Conservation (phyloP, 441 rosid genomes). For the Aquilaria agallochum region DNA sequence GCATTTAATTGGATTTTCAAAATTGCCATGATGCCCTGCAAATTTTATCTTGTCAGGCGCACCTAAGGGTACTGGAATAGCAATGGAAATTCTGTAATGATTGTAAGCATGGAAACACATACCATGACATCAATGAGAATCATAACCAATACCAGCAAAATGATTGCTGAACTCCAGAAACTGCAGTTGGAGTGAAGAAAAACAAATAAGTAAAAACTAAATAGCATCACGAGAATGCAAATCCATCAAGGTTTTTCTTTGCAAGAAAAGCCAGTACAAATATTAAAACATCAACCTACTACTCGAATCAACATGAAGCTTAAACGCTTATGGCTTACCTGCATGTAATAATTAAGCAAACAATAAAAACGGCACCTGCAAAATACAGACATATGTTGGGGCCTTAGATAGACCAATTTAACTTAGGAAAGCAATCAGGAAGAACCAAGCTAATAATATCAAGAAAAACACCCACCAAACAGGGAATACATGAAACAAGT, state of each 20-base stretch:
- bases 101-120: constrained; percentile 17
- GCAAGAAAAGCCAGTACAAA: constrained; percentile 6
- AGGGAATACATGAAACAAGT: too few species aligned
- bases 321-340: constrained; percentile 37
- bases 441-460: background rate
- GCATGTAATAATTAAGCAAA: constrained; percentile 88
- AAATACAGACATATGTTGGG: constrained; percentile 16
- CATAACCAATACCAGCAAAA: constrained; percentile 85
- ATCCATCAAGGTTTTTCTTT: background rate
- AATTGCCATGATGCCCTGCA: constrained; percentile 95
- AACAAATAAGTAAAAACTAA: constrained; percentile 6
- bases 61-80: constrained; percentile 11
- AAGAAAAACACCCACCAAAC: background rate
- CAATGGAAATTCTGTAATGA: constrained; percentile 10
- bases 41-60: constrained; percentile 26
- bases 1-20: constrained; percentile 93
- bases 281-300: constrained; percentile 3
- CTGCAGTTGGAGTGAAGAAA: constrained; percentile 36
- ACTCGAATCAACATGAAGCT: constrained; percentile 1
- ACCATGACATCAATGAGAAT: constrained; percentile 90
- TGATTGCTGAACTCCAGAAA: constrained; percentile 91
- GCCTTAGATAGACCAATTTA: constrained; percentile 3
- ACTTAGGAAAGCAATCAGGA: constrained; percentile 9
- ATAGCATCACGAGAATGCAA: constrained; percentile 6
- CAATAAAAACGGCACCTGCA: constrained; percentile 87